phyloP scores from a whole-genome alignment of 805 yeast genomes.

The Monosporozyma servazzii region DNA sequence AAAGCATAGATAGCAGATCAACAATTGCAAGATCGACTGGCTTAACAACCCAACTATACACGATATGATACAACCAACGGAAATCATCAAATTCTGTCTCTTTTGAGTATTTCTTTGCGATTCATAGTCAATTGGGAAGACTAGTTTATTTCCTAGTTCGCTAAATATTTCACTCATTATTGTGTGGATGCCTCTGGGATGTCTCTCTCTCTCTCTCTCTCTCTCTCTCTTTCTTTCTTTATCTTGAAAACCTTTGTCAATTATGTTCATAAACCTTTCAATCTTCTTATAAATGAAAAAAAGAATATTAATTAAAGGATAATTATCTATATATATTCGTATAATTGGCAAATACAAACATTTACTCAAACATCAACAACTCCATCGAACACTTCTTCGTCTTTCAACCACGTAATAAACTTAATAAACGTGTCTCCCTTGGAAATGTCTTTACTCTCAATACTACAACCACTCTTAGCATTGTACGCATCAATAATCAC shows the following conservation, averaged over 20 bases:
- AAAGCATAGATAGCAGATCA: slow-evolving; percentile 34
- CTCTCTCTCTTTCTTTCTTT: too few relatives aligned
- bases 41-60: slow-evolving; percentile 40
- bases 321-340: not conserved
- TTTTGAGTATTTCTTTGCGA: slow-evolving; percentile 20
- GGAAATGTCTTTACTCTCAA: slow-evolving; percentile 4
- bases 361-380: not conserved
- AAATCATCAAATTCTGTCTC: slow-evolving; percentile 11
- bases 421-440: slow-evolving; percentile 12
- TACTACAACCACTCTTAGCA: slow-evolving; percentile 5
- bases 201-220: too few relatives aligned
- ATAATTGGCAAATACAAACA: not conserved
- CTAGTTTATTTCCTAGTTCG: slow-evolving; percentile 19
- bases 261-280: slow-evolving; percentile 15
- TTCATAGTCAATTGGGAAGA: slow-evolving; percentile 29
- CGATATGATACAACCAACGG: slow-evolving; percentile 29
- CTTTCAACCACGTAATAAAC: slow-evolving; percentile 18
- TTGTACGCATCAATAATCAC: slow-evolving; percentile 9
- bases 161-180: slow-evolving; percentile 29
- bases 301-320: not conserved
- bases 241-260: too few relatives aligned
- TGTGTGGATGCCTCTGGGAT: slow-evolving; percentile 8
- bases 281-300: not conserved
- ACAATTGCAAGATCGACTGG: slow-evolving; percentile 35
- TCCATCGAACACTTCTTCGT: slow-evolving; percentile 8